Evolutionary conservation across 1,284 basidiomycete species (phyloP).

Genomic region (Gymnopus androsaceus): DNA sequence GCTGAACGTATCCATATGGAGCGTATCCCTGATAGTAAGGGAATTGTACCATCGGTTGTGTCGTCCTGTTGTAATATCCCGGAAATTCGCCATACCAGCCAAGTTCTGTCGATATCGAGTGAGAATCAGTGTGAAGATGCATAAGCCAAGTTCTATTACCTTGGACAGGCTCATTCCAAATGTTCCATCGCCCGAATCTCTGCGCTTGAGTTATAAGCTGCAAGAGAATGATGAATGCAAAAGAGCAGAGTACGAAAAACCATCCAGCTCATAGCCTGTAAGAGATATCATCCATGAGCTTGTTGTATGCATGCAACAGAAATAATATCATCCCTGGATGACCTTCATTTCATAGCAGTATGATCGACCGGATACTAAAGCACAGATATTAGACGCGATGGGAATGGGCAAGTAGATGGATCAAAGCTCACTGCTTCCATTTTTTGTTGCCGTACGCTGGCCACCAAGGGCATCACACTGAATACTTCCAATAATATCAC

Average conservation of each 20-base stretch:
- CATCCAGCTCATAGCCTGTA: too few species aligned
- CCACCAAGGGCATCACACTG: slow-evolving; percentile 62
- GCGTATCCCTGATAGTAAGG: slow-evolving; percentile 15
- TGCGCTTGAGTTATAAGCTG: slow-evolving; percentile 42
- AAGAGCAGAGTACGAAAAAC: slow-evolving; percentile 57
- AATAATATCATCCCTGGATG: slow-evolving; percentile 69
- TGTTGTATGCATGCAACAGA: too few species aligned
- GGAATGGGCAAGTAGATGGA: slow-evolving; percentile 11
- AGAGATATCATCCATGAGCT: slow-evolving; percentile 79
- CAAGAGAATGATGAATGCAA: slow-evolving; percentile 42
- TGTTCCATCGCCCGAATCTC: slow-evolving; percentile 38
- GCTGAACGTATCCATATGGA: slow-evolving; percentile 20
- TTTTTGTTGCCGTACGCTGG: slow-evolving; percentile 51
- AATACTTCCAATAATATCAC: slow-evolving; percentile 66
- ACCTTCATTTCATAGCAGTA: slow-evolving; percentile 81
- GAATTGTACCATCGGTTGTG: slow-evolving; percentile 21
- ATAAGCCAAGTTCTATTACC: slow-evolving; percentile 29
- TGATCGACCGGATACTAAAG: slow-evolving; percentile 51
- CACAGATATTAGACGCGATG: slow-evolving; percentile 9
- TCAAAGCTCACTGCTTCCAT: slow-evolving; percentile 55
- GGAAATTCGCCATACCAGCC: slow-evolving; percentile 53
- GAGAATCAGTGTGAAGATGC: too few species aligned
- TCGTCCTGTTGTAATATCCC: slow-evolving; percentile 46
- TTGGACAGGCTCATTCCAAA: slow-evolving; percentile 47
- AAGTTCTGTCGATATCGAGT: slow-evolving; percentile 35